These are phyloP conservation scores for Trametes maxima DNA, from an alignment of 768 basidiomycete species.

Conservation along the genomic window DNA sequence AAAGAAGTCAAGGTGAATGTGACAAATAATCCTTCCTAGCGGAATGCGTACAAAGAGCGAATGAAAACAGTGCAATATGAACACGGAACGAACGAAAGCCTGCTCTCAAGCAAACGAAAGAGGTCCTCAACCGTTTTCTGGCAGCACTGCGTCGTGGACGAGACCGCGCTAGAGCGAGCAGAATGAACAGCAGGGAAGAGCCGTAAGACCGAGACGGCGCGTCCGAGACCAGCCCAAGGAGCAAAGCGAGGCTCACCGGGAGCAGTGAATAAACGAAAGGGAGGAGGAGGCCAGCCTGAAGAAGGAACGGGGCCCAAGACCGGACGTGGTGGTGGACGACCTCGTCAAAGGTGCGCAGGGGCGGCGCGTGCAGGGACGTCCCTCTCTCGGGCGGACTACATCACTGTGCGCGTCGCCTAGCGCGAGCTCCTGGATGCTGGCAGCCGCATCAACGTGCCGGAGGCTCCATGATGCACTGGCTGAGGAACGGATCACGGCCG, in stretches of 20 bases:
- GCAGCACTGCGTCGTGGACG: conserved; percentile 7
- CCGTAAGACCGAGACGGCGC: not conserved
- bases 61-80: not conserved
- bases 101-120: conserved; percentile 7
- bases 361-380: not conserved
- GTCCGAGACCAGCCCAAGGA: conserved; percentile 24
- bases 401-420: not conserved
- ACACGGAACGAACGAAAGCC: conserved; percentile 1
- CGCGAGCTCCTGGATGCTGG: not conserved
- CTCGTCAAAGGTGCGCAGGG: conserved; percentile 19
- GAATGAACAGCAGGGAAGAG: not conserved
- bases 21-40: not conserved
- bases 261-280: conserved; percentile 20
- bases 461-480: conserved; percentile 11
- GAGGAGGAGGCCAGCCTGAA: conserved; percentile 12
- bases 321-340: conserved; percentile 21
- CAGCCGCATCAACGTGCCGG: conserved; percentile 2
- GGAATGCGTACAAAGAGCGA: not conserved
- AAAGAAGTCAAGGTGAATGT: not conserved
- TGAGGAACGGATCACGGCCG: conserved; percentile 18
- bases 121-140: not conserved
- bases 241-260: conserved; percentile 22
- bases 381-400: not conserved
- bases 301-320: not conserved
- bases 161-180: conserved; percentile 3